A percentile compares a stretch with the other conserved stretches of the same genome.
Evolutionary conservation across 495 filamentous ascomycete genomes (phyloP).

Genomic region (Aspergillus egyptiacus): DNA sequence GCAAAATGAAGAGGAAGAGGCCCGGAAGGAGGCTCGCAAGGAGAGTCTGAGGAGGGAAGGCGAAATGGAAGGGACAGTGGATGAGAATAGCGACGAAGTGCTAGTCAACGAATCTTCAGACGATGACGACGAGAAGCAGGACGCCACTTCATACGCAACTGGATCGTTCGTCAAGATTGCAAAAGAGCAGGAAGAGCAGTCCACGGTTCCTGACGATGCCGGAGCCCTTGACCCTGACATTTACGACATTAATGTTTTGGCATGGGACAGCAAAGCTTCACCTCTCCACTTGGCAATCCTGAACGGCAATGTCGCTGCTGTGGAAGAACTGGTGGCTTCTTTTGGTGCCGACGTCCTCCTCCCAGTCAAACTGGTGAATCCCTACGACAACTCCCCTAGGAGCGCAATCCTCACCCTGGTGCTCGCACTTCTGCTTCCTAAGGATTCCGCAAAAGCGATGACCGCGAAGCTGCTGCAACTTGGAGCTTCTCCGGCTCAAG

Average conservation of each 20-base stretch:
- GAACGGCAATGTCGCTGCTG: slow-evolving; percentile 58
- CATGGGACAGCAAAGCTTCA: slow-evolving; percentile 69
- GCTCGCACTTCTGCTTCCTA: slow-evolving; percentile 49
- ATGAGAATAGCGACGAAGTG: slow-evolving; percentile 27
- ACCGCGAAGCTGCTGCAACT: slow-evolving; percentile 56
- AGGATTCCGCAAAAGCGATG: slow-evolving; percentile 56
- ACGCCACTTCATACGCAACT: slow-evolving; percentile 37
- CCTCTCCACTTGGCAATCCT: slow-evolving; percentile 74
- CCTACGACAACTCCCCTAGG: slow-evolving; percentile 35
- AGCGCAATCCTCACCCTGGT: slow-evolving; percentile 60
- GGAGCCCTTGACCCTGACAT: slow-evolving; percentile 65
- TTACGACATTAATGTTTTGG: slow-evolving; percentile 65
- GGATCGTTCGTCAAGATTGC: slow-evolving; percentile 65
- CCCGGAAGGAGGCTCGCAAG: slow-evolving; percentile 45
- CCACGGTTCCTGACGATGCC: slow-evolving; percentile 41
- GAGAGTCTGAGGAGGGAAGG: slow-evolving; percentile 17
- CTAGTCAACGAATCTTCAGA: slow-evolving; percentile 26
- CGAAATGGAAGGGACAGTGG: slow-evolving; percentile 34
- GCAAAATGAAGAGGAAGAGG: slow-evolving; percentile 62
- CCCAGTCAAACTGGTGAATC: slow-evolving; percentile 57
- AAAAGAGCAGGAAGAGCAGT: slow-evolving; percentile 22
- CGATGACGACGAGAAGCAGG: slow-evolving; percentile 26
- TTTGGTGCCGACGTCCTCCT: slow-evolving; percentile 69
- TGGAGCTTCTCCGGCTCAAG: slow-evolving; percentile 68
- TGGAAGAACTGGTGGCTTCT: slow-evolving; percentile 61